These are phyloP conservation scores for Schwanniomyces occidentalis DNA, from an alignment of 805 yeast species.

Conservation along the genomic window DNA sequence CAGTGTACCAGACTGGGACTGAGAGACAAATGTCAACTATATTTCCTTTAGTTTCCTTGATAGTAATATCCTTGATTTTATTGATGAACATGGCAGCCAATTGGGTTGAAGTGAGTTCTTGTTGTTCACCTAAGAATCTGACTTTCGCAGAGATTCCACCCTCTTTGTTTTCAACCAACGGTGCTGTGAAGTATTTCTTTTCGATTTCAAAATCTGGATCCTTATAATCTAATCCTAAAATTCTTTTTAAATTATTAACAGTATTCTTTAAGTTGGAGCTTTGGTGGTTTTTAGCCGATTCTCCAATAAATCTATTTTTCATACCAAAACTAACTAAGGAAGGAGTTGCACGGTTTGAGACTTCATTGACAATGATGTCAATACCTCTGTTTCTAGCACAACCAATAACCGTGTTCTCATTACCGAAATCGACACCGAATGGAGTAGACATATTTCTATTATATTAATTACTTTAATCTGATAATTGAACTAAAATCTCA, in stretches of 20 bases:
- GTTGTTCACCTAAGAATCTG: slow-evolving; percentile 74
- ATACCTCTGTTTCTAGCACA: slow-evolving; percentile 98
- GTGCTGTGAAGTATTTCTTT: slow-evolving; percentile 69
- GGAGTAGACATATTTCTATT: slow-evolving; percentile 73
- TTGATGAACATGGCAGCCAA: slow-evolving; percentile 92
- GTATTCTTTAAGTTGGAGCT: slow-evolving; percentile 96
- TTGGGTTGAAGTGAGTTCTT: slow-evolving; percentile 83
- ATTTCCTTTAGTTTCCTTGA: slow-evolving; percentile 77
- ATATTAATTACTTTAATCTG: slow-evolving; percentile 4
- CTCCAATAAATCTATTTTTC: slow-evolving; percentile 92
- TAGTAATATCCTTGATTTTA: slow-evolving; percentile 81
- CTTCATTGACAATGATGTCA: slow-evolving; percentile 97
- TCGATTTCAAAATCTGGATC: slow-evolving; percentile 82
- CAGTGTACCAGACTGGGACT: slow-evolving; percentile 97
- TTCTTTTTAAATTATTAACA: slow-evolving; percentile 90
- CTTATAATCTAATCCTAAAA: slow-evolving; percentile 71
- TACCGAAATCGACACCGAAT: slow-evolving; percentile 98
- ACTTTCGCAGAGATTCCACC: slow-evolving; percentile 86
- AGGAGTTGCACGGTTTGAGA: slow-evolving; percentile 96
- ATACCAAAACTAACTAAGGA: slow-evolving; percentile 85
- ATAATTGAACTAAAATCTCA: slow-evolving; percentile 1
- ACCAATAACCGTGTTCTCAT: slow-evolving; percentile 88
- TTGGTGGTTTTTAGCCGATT: slow-evolving; percentile 93
- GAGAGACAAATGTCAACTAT: slow-evolving; percentile 89
- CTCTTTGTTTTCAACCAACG: slow-evolving; percentile 65